A percentile compares a stretch with the other conserved stretches of the same genome.
These are phyloP conservation scores for Nicotiana noctiflora DNA, from an alignment of 257 asterid genomes.

Conservation along the genomic window DNA sequence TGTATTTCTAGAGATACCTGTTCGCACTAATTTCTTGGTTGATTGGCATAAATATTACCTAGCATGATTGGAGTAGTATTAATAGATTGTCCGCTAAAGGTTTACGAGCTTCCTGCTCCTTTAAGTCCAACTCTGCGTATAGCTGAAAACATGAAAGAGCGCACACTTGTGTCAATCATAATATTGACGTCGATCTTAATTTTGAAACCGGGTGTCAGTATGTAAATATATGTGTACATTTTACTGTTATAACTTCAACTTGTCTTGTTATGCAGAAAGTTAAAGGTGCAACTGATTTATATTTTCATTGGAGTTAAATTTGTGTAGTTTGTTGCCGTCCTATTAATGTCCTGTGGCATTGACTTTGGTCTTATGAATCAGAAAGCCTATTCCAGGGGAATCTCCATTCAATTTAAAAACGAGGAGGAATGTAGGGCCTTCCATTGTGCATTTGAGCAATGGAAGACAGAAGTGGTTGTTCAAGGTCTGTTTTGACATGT, in stretches of 20 bases:
- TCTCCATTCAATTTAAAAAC: slow-evolving; percentile 74
- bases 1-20: neutral
- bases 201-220: neutral
- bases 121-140: neutral
- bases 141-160: neutral
- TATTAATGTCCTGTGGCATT: neutral
- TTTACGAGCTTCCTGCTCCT: neutral
- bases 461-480: slow-evolving; percentile 67
- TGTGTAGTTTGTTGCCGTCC: slow-evolving; percentile 11
- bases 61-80: neutral
- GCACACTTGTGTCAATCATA: neutral
- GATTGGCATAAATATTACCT: neutral
- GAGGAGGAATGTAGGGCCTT: slow-evolving; percentile 90
- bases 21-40: neutral
- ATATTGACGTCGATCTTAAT: neutral
- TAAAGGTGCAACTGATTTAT: neutral
- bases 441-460: slow-evolving; percentile 89
- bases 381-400: slow-evolving; percentile 84
- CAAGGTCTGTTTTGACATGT: slow-evolving; percentile 49
- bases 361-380: slow-evolving; percentile 45
- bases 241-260: neutral
- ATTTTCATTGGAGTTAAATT: neutral
- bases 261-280: neutral
- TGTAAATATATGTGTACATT: neutral
- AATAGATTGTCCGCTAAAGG: neutral